phyloP scores from a whole-genome alignment of 345 rosid genomes.

The Brassica napus region DNA sequence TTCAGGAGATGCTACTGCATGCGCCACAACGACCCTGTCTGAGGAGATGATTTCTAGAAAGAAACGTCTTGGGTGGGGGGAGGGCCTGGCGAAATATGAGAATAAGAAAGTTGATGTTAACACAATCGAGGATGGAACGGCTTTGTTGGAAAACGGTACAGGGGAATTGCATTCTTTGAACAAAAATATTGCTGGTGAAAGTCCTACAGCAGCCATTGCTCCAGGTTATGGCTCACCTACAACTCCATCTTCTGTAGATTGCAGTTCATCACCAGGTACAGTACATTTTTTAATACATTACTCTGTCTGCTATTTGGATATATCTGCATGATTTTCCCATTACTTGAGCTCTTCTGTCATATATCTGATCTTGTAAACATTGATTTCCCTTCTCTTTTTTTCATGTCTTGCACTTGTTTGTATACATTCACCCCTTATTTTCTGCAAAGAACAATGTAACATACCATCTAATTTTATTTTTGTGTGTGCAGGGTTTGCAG shows the following conservation, averaged over 20 bases:
- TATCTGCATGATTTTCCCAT: not conserved
- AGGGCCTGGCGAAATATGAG: slow-evolving; percentile 95
- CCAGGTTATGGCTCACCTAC: slow-evolving; percentile 82
- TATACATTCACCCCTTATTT: not conserved
- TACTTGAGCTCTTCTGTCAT: slow-evolving; percentile 19
- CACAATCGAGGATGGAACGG: slow-evolving; percentile 47
- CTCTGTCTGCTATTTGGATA: slow-evolving; percentile 24
- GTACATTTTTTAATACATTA: not conserved
- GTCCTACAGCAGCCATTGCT: slow-evolving; percentile 56
- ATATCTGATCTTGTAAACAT: slow-evolving; percentile 16
- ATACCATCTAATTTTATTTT: not conserved
- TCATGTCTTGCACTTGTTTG: slow-evolving; percentile 13
- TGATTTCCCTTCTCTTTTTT: slow-evolving; percentile 1
- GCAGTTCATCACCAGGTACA: slow-evolving; percentile 85
- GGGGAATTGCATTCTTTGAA: slow-evolving; percentile 52
- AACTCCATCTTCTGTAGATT: slow-evolving; percentile 91
- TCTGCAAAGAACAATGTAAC: not conserved
- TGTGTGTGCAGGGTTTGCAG: slow-evolving; percentile 35
- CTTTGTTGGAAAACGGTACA: slow-evolving; percentile 28
- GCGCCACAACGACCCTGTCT: slow-evolving; percentile 48
- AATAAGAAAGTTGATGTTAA: slow-evolving; percentile 77
- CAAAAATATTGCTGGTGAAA: slow-evolving; percentile 55
- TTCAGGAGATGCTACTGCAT: slow-evolving; percentile 64
- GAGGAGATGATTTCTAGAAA: slow-evolving; percentile 72
- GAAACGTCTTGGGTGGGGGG: slow-evolving; percentile 97